These are phyloP conservation scores for Trichoderma sp. DNA, from an alignment of 2,329 filamentous ascomycete species.

Conservation along the genomic window DNA sequence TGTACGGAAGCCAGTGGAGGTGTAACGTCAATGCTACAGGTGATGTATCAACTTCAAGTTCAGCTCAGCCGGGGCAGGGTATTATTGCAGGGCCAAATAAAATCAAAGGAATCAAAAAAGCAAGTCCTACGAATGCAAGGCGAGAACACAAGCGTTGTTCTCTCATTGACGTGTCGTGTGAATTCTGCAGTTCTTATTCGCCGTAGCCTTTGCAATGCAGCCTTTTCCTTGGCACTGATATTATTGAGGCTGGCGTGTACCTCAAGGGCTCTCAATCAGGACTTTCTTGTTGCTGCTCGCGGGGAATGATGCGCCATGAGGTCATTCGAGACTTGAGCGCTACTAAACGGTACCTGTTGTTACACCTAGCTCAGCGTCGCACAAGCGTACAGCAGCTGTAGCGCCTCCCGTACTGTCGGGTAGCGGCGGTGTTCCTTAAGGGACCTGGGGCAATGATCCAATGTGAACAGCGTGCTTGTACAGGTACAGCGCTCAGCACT, in stretches of 20 bases:
- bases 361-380: neutral
- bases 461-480: neutral
- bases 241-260: neutral
- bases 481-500: neutral
- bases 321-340: neutral
- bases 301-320: neutral
- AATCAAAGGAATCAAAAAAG: neutral
- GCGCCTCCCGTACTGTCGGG: neutral
- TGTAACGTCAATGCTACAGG: neutral
- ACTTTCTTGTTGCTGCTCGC: neutral
- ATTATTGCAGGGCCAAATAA: neutral
- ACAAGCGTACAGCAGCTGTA: neutral
- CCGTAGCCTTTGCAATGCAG: neutral
- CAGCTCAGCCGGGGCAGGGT: neutral
- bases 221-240: neutral
- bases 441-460: neutral
- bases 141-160: neutral
- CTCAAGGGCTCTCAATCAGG: neutral
- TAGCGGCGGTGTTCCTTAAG: neutral
- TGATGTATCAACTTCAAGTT: neutral
- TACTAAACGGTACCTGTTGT: neutral
- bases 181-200: neutral
- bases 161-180: neutral
- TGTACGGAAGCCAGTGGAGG: neutral
- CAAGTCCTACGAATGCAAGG: neutral